These are phyloP conservation scores for Aspergillus sp. DNA, from an alignment of 2,329 filamentous ascomycete species.

Conservation along the genomic window DNA sequence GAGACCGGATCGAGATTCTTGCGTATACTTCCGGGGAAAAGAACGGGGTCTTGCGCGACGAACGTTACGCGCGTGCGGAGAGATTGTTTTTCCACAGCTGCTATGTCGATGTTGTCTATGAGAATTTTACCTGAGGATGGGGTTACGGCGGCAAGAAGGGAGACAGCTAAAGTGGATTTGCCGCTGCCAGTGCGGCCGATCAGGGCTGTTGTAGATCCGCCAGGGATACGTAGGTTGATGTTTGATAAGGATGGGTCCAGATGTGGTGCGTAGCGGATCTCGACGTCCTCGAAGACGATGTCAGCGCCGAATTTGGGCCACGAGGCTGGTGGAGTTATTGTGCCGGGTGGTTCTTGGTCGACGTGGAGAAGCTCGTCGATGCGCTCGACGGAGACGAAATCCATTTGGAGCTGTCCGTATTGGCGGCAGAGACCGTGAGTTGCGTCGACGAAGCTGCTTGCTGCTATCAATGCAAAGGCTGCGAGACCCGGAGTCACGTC, in stretches of 20 bases:
- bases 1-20: slow-evolving; percentile 63
- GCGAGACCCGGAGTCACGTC: slow-evolving; percentile 75
- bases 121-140: slow-evolving; percentile 57
- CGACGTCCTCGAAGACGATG: slow-evolving; percentile 74
- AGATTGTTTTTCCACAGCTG: slow-evolving; percentile 58
- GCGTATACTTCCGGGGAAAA: slow-evolving; percentile 63
- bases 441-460: slow-evolving; percentile 61
- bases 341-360: slow-evolving; percentile 70
- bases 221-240: slow-evolving; percentile 72
- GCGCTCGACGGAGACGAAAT: slow-evolving; percentile 86
- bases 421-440: slow-evolving; percentile 74
- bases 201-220: slow-evolving; percentile 74
- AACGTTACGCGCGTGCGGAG: slow-evolving; percentile 65
- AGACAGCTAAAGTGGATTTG: slow-evolving; percentile 72
- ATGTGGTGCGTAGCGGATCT: slow-evolving; percentile 75
- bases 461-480: slow-evolving; percentile 78
- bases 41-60: slow-evolving; percentile 65
- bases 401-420: slow-evolving; percentile 85
- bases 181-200: slow-evolving; percentile 79
- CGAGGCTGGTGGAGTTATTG: slow-evolving; percentile 66
- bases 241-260: slow-evolving; percentile 70
- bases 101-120: slow-evolving; percentile 62
- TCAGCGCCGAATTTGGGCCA: slow-evolving; percentile 75
- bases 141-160: slow-evolving; percentile 57
- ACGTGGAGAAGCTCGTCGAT: slow-evolving; percentile 79